phyloP scores from a whole-genome alignment of 495 filamentous ascomycete species.

The Xylaria longipes region DNA sequence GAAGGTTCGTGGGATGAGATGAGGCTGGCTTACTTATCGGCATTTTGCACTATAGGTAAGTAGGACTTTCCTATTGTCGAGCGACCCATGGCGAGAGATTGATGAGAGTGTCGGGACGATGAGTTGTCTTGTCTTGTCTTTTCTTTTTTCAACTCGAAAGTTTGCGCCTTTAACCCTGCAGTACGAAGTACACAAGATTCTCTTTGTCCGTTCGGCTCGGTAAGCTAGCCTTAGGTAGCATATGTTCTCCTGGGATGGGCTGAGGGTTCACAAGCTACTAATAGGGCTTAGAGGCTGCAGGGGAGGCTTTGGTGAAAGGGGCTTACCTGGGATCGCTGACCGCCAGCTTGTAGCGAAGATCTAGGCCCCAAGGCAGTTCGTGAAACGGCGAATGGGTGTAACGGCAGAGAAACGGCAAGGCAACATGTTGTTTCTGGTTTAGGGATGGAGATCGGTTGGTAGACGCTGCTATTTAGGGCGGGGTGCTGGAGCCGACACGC shows the following conservation, averaged over 20 bases:
- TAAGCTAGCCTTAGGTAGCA: constrained; percentile 4
- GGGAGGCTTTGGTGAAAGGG: not conserved
- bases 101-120: not conserved
- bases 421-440: not conserved
- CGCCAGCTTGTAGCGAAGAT: not conserved
- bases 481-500: constrained; percentile 18
- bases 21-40: constrained; percentile 27
- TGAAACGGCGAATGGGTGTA: not conserved
- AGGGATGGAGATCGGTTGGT: not conserved
- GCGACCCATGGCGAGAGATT: constrained; percentile 23
- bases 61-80: constrained; percentile 22
- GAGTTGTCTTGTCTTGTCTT: not conserved
- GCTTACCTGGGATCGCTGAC: constrained; percentile 3
- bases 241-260: constrained; percentile 1
- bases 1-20: not conserved
- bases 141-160: not conserved
- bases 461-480: constrained; percentile 7
- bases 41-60: constrained; percentile 27
- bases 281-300: constrained; percentile 23
- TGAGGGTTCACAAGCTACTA: constrained; percentile 4
- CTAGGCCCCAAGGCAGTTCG: not conserved
- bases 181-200: not conserved
- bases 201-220: not conserved
- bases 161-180: not conserved
- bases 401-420: not conserved